These are phyloP conservation scores for Capsella rubella DNA, from an alignment of 441 rosid genomes.

Conservation along the genomic window DNA sequence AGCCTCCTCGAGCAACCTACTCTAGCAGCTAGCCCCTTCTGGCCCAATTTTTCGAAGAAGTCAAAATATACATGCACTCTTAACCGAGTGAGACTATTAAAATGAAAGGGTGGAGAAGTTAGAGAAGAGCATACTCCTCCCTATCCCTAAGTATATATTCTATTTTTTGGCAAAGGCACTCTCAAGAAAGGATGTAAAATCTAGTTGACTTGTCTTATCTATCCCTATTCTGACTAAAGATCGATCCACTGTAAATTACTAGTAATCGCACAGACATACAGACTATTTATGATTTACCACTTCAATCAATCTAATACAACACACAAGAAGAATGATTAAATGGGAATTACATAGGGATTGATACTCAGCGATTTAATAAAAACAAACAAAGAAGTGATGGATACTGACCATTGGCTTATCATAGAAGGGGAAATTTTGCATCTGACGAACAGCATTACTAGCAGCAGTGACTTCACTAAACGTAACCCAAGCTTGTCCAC, in stretches of 20 bases:
- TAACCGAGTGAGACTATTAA: no score
- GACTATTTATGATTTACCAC: background rate
- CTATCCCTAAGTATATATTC: no score
- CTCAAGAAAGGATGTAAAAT: no score
- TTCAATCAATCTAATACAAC: conserved; percentile 3
- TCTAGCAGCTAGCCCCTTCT: no score
- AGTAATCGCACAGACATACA: background rate
- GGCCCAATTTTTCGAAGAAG: no score
- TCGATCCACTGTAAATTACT: background rate
- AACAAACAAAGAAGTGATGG: background rate
- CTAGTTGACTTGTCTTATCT: no score
- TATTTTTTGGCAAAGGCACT: no score
- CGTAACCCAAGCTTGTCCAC: conserved; percentile 97
- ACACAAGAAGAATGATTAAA: background rate
- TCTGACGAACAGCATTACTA: conserved; percentile 93
- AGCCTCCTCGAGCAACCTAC: no score
- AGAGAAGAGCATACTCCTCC: no score
- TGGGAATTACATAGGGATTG: background rate
- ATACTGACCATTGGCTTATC: conserved; percentile 91
- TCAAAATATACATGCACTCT: no score
- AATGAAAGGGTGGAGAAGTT: no score
- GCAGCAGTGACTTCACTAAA: conserved; percentile 92
- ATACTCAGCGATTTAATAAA: background rate
- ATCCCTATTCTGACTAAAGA: background rate
- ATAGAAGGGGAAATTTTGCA: conserved; percentile 96